Base-by-base conservation (phyloP, 2,329 filamentous ascomycete species). In the Mollisia scopiformis region DNA sequence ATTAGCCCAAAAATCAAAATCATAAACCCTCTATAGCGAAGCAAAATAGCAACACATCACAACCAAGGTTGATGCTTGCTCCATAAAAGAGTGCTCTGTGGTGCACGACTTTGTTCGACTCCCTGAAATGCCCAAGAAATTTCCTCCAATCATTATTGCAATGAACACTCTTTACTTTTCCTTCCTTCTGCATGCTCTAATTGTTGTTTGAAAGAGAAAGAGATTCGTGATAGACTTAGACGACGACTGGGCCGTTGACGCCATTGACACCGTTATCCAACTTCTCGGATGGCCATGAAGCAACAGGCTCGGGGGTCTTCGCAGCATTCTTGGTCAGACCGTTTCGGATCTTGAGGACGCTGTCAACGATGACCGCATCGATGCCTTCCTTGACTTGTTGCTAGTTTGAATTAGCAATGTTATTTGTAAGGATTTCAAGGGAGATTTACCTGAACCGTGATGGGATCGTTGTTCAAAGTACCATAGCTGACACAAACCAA, bases 351-450 rank as follows among this genome's bases (percentile, higher is more conserved):
- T 92, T 92, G 30, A 98, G 84, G 2, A 99, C 94, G 64, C 87
- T 95, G 74, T 99, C 95, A 14, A 98, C 95, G 72, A 99, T 99
- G 57, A 99, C 94, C 1, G 95, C 95, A 73, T 99, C 95, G 63
- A 99, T 97, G 51, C 95, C 94, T 76, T 97, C 92, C 57, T 92
- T 91, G 10, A 96, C 92, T 88, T 99, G 95, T 73, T 67, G 68
- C 54, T 65, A n/a, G 55, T 35, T 30, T 41, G 60, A 19, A 11
- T 60, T 58, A 67, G 62, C 54, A 47, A n/a, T 52, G 2, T 23
- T 33, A n/a, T 3, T 25, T 21, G 21, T 14, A 11, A 2, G 6
- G 13, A 19, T 10, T 5, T 19, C 1, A 2, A 41, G 19, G n/a
- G 16, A 46, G n/a, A 74, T 87, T 76, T 82, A 95, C 91, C 82